These are phyloP conservation scores for Chrysopogon serrulatus DNA, from an alignment of 176 grass and related monocot genomes.

Conservation along the genomic window DNA sequence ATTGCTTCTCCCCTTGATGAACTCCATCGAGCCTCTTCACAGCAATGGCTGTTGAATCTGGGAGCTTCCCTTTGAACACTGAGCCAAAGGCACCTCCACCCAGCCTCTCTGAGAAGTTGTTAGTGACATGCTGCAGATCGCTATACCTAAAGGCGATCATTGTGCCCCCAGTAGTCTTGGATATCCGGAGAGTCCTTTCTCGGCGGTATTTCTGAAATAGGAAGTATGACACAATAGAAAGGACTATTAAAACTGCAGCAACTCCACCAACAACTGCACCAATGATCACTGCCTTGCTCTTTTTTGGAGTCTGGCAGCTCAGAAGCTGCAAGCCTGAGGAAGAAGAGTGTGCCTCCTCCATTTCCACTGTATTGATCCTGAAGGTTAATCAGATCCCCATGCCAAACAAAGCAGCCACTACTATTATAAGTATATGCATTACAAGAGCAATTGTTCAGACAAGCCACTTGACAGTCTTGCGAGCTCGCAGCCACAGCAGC, in stretches of 20 bases:
- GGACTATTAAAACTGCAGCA: constrained; percentile 22
- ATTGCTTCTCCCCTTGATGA: constrained; percentile 88
- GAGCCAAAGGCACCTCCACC: constrained; percentile 72
- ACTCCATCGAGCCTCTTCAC: constrained; percentile 77
- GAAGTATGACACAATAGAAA: constrained; percentile 14
- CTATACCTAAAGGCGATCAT: constrained; percentile 58
- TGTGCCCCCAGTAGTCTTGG: constrained; percentile 44
- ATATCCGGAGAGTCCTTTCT: constrained; percentile 38
- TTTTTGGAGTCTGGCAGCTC: constrained; percentile 61
- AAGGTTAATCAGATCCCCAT: constrained; percentile 54
- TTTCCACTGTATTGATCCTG: constrained; percentile 44
- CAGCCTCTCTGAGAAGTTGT: constrained; percentile 67
- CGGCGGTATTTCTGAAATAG: constrained; percentile 37
- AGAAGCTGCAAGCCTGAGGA: constrained; percentile 76
- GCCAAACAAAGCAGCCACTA: constrained; percentile 62
- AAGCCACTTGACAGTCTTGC: constrained; percentile 48
- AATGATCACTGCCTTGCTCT: constrained; percentile 28
- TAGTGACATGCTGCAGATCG: constrained; percentile 69
- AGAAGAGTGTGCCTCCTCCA: constrained; percentile 51
- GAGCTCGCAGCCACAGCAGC: constrained; percentile 11
- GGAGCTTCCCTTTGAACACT: constrained; percentile 66
- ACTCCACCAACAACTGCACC: constrained; percentile 39
- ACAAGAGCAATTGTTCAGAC: constrained; percentile 66
- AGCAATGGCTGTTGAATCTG: constrained; percentile 59
- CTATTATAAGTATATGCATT: constrained; percentile 57